Conservation (phyloP, 1,284 basidiomycete genomes). For the Ustilago cynodontis region DNA sequence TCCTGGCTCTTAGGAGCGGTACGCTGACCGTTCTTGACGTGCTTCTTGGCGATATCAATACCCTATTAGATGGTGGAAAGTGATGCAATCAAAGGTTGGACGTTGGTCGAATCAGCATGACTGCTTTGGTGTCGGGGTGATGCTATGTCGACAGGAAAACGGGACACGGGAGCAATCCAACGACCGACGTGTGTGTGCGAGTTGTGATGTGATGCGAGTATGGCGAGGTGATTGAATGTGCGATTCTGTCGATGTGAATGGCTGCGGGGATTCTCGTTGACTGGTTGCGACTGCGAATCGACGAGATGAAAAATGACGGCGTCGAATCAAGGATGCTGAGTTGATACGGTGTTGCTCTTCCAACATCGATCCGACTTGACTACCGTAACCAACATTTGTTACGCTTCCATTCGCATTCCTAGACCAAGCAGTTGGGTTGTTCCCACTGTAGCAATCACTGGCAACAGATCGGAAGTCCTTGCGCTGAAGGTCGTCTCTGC, state of each 20-base stretch:
- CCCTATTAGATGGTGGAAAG: slow-evolving; percentile 85
- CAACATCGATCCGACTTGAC: no score
- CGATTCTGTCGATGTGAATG: neutral
- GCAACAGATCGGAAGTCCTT: no score
- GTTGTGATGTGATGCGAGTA: neutral
- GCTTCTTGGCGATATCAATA: slow-evolving; percentile 97
- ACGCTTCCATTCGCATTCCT: no score
- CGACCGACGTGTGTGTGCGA: slow-evolving; percentile 1
- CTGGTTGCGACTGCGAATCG: no score
- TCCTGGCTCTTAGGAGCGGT: slow-evolving; percentile 98
- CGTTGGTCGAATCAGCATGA: slow-evolving; percentile 23
- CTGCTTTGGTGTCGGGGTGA: neutral
- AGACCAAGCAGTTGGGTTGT: no score
- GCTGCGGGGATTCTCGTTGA: no score
- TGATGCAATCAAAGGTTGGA: slow-evolving; percentile 2
- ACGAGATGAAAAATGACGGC: no score
- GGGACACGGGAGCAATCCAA: slow-evolving; percentile 13
- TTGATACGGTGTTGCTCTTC: no score
- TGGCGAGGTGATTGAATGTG: neutral
- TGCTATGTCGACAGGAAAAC: neutral
- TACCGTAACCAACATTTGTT: no score
- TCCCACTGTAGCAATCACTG: no score
- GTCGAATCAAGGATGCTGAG: no score
- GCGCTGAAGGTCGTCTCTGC: no score
- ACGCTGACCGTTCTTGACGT: slow-evolving; percentile 98